Base-by-base conservation (phyloP, 371 early-diverging fungal species). In the Mortierella sp. region DNA sequence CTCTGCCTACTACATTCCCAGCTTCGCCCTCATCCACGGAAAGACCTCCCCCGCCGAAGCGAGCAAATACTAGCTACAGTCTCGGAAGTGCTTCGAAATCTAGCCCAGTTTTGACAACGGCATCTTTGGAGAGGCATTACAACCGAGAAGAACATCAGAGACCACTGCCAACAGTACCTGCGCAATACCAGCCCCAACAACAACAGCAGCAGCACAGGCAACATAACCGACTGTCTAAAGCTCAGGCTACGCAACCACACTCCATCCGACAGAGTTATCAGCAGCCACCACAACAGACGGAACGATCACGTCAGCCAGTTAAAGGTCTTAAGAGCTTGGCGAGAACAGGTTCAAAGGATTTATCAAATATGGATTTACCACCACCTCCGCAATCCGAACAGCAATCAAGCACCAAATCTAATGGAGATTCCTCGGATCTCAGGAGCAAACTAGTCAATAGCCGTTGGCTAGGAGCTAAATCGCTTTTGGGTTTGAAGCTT, bases 1-100 rank as follows among this genome's bases (percentile, higher is more conserved):
- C 53, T 13, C 53, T 53, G 0, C 53, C 53, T 26, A 1, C 3
- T 28, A 53, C 28, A 19, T 28, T 29, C 26, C 0, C 55, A 17
- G 3, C 54, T 5, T 29, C 23, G 35, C 13, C 42, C 19, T 13
- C 40, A 7, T 23, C 31, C 22, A 9, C 54, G 10, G 19, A 12
- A 28, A 17, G 23, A 15, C 43, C 66, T 15, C 57, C 57, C 15
- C 26, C 34, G 45, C 45, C 58, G 0, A 54, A 40, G 0, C 43
- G 49, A 51, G 9, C 54, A 23, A 28, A 53, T 12, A 35, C 68
- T 23, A 53, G 61, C 8, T 53, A 53, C 9, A 42, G 12, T 26
- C 35, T 43, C 28, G 10, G 53, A 8, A 28, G 42, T 40, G 43
- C 42, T 6, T 68, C 68, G 4, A 68, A 54, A 54, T 68, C 68